Percentiles rank a stretch among this genome's conserved stretches.
phyloP scores from a whole-genome alignment of 345 rosid species.

The Excoecaria agallocha region DNA sequence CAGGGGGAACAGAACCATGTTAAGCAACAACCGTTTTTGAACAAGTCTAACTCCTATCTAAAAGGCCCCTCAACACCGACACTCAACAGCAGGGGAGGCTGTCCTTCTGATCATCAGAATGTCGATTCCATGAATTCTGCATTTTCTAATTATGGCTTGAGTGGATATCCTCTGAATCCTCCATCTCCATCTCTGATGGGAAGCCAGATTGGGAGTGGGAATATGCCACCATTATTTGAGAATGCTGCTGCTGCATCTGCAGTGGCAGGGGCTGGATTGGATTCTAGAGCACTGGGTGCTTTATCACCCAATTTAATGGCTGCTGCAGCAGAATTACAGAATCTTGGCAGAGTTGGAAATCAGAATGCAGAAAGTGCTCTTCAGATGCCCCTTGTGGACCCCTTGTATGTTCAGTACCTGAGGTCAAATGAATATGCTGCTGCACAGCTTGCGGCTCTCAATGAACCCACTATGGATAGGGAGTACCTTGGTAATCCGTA shows the following conservation, averaged over 20 bases:
- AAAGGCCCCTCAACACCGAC: slow-evolving; percentile 36
- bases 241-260: slow-evolving; percentile 54
- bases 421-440: slow-evolving; percentile 51
- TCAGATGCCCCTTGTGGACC: slow-evolving; percentile 45
- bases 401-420: slow-evolving; percentile 44
- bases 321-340: slow-evolving; percentile 45
- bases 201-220: slow-evolving; percentile 40
- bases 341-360: slow-evolving; percentile 40
- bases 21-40: slow-evolving; percentile 28
- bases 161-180: slow-evolving; percentile 42
- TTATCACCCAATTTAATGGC: slow-evolving; percentile 45
- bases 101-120: slow-evolving; percentile 36
- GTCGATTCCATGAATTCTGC: slow-evolving; percentile 37
- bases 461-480: slow-evolving; percentile 43
- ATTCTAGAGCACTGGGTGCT: slow-evolving; percentile 40
- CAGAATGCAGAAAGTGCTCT: slow-evolving; percentile 37
- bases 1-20: slow-evolving; percentile 32
- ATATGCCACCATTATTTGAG: slow-evolving; percentile 52
- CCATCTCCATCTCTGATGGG: slow-evolving; percentile 49
- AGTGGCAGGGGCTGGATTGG: slow-evolving; percentile 47
- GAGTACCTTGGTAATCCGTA: slow-evolving; percentile 47
- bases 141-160: slow-evolving; percentile 42
- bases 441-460: slow-evolving; percentile 49
- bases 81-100: slow-evolving; percentile 40
- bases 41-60: slow-evolving; percentile 32